Evolutionary conservation across 2,329 filamentous ascomycete genomes (phyloP).

Genomic region (Sporothrix inflata): DNA sequence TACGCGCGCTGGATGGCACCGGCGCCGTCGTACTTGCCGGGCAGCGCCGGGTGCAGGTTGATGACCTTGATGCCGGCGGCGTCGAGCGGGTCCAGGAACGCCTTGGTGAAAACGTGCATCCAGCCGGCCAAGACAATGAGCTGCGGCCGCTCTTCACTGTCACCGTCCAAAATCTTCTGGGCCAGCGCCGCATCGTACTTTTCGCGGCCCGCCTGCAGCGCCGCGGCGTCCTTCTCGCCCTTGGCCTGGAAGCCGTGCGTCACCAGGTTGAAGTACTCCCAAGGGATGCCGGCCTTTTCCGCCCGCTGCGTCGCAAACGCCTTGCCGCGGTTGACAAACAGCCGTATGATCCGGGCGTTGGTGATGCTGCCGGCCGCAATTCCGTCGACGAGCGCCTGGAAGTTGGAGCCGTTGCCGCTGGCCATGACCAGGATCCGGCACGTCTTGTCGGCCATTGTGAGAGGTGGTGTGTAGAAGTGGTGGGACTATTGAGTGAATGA

Average conservation of each 20-base stretch:
- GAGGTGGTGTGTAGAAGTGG: background rate
- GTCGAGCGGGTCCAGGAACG: constrained; percentile 71
- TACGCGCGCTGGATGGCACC: constrained; percentile 78
- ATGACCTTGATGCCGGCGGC: constrained; percentile 69
- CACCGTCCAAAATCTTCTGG: constrained; percentile 57
- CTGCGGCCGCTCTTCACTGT: constrained; percentile 61
- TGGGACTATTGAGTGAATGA: too few species aligned
- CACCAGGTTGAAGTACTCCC: constrained; percentile 80
- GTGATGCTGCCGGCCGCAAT: constrained; percentile 46
- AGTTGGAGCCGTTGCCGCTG: constrained; percentile 75
- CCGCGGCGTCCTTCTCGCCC: constrained; percentile 61
- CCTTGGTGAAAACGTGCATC: constrained; percentile 78
- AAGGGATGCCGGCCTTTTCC: constrained; percentile 64
- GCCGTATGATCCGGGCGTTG: constrained; percentile 49
- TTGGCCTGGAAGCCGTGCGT: constrained; percentile 65
- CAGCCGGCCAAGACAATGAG: constrained; percentile 82
- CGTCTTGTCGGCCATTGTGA: constrained; percentile 30
- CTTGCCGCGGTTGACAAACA: constrained; percentile 54
- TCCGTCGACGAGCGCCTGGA: constrained; percentile 70
- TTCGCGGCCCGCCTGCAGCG: constrained; percentile 61
- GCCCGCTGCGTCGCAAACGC: constrained; percentile 50
- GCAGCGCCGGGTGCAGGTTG: constrained; percentile 78
- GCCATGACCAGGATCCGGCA: constrained; percentile 69
- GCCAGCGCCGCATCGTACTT: constrained; percentile 78
- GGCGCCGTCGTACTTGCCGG: constrained; percentile 75